These are phyloP conservation scores for Scenedesmus sp. DNA, from an alignment of 163 green algal species.

Conservation along the genomic window DNA sequence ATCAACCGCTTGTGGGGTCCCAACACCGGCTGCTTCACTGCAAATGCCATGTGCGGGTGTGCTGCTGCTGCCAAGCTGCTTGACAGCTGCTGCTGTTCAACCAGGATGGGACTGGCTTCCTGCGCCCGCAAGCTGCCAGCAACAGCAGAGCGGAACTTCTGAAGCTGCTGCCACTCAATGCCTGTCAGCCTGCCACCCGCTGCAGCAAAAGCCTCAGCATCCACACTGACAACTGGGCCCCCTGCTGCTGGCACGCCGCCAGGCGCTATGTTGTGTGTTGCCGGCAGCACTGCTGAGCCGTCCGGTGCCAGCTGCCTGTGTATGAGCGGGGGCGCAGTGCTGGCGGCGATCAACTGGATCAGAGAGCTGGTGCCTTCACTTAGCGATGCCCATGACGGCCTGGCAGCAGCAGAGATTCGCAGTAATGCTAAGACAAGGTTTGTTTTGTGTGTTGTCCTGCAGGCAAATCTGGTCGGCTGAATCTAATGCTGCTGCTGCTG, in stretches of 20 bases:
- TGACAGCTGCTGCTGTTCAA: neutral
- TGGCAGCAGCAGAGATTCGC: slow-evolving; percentile 2
- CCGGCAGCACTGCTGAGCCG: slow-evolving; percentile 8
- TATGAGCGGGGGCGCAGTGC: slow-evolving; percentile 40
- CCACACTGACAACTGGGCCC: slow-evolving; percentile 23
- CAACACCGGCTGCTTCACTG: slow-evolving; percentile 44
- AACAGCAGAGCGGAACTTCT: slow-evolving; percentile 37
- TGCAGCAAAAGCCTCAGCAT: slow-evolving; percentile 44
- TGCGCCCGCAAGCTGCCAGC: neutral
- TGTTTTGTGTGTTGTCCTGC: neutral
- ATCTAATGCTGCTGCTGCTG: neutral
- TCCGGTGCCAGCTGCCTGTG: slow-evolving; percentile 37
- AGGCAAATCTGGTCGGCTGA: neutral
- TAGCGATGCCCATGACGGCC: slow-evolving; percentile 37
- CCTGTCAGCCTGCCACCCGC: slow-evolving; percentile 42
- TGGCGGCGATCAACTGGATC: slow-evolving; percentile 17
- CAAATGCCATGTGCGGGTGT: neutral
- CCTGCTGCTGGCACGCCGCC: neutral
- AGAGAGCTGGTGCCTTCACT: neutral
- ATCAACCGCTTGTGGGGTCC: slow-evolving; percentile 46
- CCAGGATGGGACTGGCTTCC: slow-evolving; percentile 26
- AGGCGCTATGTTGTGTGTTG: neutral
- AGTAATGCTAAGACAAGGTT: neutral
- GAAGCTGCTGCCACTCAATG: slow-evolving; percentile 45
- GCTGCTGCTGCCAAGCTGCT: neutral